Percentiles rank a stretch among this genome's conserved stretches.
Conservation (phyloP, 176 grass and related monocot species). For the Saccharum officinarum region DNA sequence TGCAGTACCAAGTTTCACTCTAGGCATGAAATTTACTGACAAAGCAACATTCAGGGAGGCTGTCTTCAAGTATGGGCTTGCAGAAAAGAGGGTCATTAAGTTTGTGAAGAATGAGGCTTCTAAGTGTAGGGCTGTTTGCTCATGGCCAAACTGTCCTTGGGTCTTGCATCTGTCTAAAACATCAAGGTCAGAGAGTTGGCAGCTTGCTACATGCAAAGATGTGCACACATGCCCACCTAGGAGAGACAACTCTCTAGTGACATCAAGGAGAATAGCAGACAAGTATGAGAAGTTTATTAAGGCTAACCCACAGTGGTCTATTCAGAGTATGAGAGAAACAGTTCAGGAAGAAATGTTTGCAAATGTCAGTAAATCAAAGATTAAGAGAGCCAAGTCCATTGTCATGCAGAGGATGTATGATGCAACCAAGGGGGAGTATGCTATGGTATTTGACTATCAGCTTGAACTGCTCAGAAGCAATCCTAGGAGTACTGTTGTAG, state of each 20-base stretch:
- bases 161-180: background rate
- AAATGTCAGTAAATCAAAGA: background rate
- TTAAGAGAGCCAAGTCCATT: background rate
- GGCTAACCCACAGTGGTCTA: no score
- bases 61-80: background rate
- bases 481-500: background rate
- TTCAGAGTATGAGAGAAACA: background rate
- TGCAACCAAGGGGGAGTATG: background rate
- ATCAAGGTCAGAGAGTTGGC: background rate
- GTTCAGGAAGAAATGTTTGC: background rate
- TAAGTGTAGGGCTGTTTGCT: background rate
- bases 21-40: background rate
- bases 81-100: background rate
- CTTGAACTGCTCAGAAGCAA: background rate
- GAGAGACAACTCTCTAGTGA: no score
- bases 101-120: background rate
- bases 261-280: background rate
- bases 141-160: background rate
- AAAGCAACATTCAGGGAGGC: background rate
- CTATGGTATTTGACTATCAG: background rate
- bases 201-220: background rate
- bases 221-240: background rate
- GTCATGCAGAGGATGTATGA: background rate
- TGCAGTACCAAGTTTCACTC: background rate
- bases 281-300: background rate